phyloP scores from a whole-genome alignment of 2,329 filamentous ascomycete genomes.

The Pseudocercospora crystallina region DNA sequence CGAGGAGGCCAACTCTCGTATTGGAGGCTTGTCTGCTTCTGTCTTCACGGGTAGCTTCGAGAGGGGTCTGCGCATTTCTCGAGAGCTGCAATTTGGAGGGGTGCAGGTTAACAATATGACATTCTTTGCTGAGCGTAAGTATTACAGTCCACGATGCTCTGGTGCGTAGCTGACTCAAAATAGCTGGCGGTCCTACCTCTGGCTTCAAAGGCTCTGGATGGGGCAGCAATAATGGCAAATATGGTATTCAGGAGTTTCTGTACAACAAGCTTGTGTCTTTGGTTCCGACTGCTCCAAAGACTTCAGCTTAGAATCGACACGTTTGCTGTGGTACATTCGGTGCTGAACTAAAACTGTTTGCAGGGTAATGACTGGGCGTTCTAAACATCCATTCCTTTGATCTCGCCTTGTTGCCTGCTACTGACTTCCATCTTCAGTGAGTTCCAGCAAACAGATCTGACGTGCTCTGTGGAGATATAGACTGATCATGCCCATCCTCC shows the following conservation, averaged over 20 bases:
- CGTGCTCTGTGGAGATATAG: too few relatives aligned
- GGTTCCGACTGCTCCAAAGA: neutral
- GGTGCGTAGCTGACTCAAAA: too few relatives aligned
- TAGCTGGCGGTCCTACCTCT: neutral
- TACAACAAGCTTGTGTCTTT: neutral
- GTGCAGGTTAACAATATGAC: conserved; percentile 10
- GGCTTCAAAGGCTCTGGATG: conserved; percentile 7
- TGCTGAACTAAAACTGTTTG: too few relatives aligned
- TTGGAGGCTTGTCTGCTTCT: neutral
- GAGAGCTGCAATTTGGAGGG: conserved; percentile 8
- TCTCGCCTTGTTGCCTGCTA: too few relatives aligned
- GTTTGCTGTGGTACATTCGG: too few relatives aligned
- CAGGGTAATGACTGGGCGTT: too few relatives aligned
- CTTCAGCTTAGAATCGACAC: neutral
- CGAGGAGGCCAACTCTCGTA: conserved; percentile 2
- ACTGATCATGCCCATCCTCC: too few relatives aligned
- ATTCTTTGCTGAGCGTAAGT: neutral
- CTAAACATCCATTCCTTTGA: too few relatives aligned
- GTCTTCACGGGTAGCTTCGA: conserved; percentile 3
- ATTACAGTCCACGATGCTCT: too few relatives aligned
- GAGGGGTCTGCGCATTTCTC: neutral
- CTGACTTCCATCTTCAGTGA: too few relatives aligned
- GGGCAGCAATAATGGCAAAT: conserved; percentile 4
- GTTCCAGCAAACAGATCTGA: too few relatives aligned
- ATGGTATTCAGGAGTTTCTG: conserved; percentile 1